Conservation (phyloP, 106 monocot species). For the Chionographis japonica region DNA sequence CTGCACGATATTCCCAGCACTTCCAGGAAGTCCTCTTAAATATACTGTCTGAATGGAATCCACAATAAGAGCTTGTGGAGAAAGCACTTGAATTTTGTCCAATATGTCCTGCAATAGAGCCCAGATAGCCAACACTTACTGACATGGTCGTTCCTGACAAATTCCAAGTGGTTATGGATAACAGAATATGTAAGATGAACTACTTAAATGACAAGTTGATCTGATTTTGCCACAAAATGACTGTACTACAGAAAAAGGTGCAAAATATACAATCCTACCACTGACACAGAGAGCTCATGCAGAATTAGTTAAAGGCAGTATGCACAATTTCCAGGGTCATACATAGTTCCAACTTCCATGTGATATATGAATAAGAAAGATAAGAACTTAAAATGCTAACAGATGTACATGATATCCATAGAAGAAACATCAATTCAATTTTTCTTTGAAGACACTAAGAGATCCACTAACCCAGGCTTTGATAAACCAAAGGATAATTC, state of each 20-base stretch:
- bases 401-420: no score
- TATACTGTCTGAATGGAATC: slow-evolving; percentile 99
- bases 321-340: no score
- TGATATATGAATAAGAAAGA: no score
- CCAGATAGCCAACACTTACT: slow-evolving; percentile 9
- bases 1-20: slow-evolving; percentile 89
- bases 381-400: no score
- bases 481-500: no score
- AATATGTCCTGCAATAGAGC: slow-evolving; percentile 71
- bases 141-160: background rate
- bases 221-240: background rate
- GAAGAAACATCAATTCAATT: no score
- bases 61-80: slow-evolving; percentile 76
- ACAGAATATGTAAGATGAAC: background rate
- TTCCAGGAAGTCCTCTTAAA: slow-evolving; percentile 66
- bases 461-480: no score
- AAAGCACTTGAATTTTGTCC: slow-evolving; percentile 55
- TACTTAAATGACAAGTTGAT: background rate
- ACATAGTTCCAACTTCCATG: no score
- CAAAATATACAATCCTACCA: no score
- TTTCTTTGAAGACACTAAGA: no score
- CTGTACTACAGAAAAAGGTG: background rate
- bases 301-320: no score
- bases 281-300: no score
- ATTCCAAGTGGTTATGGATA: background rate